Evolutionary conservation across 1,139 yeast species (phyloP).

Genomic region (Geotrichum cucujoidarum): DNA sequence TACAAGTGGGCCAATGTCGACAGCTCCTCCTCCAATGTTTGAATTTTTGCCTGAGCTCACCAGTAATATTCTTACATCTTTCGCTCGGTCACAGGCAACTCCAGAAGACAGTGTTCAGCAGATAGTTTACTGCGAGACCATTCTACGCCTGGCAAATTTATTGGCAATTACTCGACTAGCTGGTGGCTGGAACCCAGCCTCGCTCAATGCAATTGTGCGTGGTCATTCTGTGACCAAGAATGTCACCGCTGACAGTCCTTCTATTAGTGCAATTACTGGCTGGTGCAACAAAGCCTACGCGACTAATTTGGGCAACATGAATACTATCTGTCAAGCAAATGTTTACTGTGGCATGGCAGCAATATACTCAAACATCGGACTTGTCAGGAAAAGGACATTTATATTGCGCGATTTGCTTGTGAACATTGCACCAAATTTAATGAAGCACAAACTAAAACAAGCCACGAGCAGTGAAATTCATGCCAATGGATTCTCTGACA

Average conservation of each 20-base stretch:
- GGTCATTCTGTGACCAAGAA: slow-evolving; percentile 29
- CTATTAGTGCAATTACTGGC: slow-evolving; percentile 30
- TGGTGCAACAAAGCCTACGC: slow-evolving; percentile 44
- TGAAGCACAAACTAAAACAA: slow-evolving; percentile 24
- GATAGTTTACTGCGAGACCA: slow-evolving; percentile 67
- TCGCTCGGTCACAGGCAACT: slow-evolving; percentile 54
- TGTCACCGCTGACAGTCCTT: slow-evolving; percentile 28
- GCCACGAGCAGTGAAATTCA: slow-evolving; percentile 26
- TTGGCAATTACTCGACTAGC: slow-evolving; percentile 53
- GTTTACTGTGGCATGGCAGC: slow-evolving; percentile 65
- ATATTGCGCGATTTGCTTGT: slow-evolving; percentile 57
- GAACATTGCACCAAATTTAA: slow-evolving; percentile 46
- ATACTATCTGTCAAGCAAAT: slow-evolving; percentile 35
- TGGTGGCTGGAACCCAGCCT: slow-evolving; percentile 44
- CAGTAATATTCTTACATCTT: slow-evolving; percentile 50
- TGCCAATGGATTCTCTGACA: slow-evolving; percentile 20
- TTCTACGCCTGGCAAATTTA: slow-evolving; percentile 59
- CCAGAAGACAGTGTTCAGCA: slow-evolving; percentile 80
- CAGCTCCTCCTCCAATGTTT: slow-evolving; percentile 34
- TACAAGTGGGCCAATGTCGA: slow-evolving; percentile 13
- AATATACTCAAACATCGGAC: slow-evolving; percentile 57
- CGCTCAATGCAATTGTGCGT: slow-evolving; percentile 43
- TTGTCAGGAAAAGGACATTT: slow-evolving; percentile 64
- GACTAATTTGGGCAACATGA: slow-evolving; percentile 46
- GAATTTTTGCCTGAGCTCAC: slow-evolving; percentile 51